Evolutionary conservation across 2,329 filamentous ascomycete genomes (phyloP).

Genomic region (Scopulariopsis brevicaulis): DNA sequence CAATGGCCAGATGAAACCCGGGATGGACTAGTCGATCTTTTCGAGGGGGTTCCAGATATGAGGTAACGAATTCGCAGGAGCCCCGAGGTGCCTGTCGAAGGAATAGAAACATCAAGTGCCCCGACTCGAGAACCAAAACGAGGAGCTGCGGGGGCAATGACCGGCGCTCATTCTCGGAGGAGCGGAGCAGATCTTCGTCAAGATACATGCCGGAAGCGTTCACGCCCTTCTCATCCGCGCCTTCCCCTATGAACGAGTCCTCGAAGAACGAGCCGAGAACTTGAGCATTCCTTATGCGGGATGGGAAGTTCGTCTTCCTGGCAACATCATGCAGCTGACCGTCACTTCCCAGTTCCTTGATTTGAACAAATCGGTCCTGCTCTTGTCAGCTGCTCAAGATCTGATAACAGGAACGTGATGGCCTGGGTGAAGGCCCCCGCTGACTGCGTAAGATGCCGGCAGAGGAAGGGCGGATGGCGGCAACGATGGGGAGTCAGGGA

Average conservation of each 20-base stretch:
- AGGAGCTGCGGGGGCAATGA: slow-evolving; percentile 67
- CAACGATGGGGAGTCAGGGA: slow-evolving; percentile 6
- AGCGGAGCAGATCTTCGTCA: neutral
- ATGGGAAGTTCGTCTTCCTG: slow-evolving; percentile 69
- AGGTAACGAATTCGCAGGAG: slow-evolving; percentile 47
- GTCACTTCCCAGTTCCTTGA: slow-evolving; percentile 61
- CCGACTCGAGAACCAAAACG: slow-evolving; percentile 62
- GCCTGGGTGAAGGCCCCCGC: too few species aligned
- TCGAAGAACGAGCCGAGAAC: slow-evolving; percentile 45
- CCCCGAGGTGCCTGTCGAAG: slow-evolving; percentile 33
- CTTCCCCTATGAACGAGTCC: neutral
- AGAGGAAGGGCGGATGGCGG: neutral
- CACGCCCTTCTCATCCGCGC: neutral
- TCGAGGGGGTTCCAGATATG: slow-evolving; percentile 45
- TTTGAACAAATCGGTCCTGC: slow-evolving; percentile 69
- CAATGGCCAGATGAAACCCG: slow-evolving; percentile 60
- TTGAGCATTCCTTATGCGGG: slow-evolving; percentile 66
- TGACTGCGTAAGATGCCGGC: neutral
- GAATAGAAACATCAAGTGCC: slow-evolving; percentile 68
- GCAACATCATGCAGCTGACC: slow-evolving; percentile 65
- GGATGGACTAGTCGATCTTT: slow-evolving; percentile 37
- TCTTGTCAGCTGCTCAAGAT: neutral
- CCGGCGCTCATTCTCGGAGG: neutral
- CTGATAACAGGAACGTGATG: neutral
- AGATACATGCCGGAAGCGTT: neutral